These are phyloP conservation scores for Parmales sp. DNA, from an alignment of 108 stramenopile species.

Conservation along the genomic window DNA sequence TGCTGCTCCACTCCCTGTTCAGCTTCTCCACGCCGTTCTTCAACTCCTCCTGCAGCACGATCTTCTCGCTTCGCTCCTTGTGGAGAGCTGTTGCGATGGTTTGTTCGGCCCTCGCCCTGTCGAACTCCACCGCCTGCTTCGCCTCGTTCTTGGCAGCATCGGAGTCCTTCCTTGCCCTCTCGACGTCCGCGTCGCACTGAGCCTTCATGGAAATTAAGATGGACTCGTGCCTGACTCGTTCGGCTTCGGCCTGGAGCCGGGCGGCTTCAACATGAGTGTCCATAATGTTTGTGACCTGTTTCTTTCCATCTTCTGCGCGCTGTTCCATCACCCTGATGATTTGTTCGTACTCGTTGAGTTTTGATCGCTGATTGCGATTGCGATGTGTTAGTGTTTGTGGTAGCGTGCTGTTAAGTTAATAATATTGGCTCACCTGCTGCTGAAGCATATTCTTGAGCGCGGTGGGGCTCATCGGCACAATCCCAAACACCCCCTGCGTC, in stretches of 20 bases:
- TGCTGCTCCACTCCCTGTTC: background rate
- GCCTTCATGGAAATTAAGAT: background rate
- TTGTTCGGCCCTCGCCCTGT: background rate
- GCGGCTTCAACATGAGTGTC: background rate
- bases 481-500: background rate
- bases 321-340: background rate
- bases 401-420: no score
- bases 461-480: slow-evolving; percentile 6
- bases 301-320: background rate
- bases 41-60: background rate
- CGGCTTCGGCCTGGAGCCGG: background rate
- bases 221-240: background rate
- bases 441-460: background rate
- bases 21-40: background rate
- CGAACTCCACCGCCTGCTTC: background rate
- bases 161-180: background rate
- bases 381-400: no score
- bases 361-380: no score
- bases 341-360: background rate
- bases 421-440: no score
- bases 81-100: background rate
- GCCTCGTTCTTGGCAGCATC: slow-evolving; percentile 1
- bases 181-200: slow-evolving; percentile 1
- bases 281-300: background rate
- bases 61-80: background rate